Conservation (phyloP, 352 stramenopile species). For the Paralagenidium karlingii region DNA sequence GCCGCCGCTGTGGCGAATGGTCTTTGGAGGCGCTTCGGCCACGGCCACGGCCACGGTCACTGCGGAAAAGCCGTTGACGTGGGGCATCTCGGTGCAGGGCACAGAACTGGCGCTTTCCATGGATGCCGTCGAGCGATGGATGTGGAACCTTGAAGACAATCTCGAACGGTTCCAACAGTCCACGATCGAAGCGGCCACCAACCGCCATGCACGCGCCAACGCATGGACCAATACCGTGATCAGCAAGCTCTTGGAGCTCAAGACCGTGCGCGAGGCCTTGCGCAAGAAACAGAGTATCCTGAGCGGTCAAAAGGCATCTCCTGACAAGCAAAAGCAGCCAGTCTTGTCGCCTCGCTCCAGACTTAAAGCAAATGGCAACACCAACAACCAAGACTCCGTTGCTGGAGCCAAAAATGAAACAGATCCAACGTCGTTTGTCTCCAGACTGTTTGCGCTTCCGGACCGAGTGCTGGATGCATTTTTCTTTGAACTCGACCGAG, state of each 20-base stretch:
- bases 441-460: conserved; percentile 35
- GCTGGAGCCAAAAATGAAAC: conserved; percentile 1
- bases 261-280: conserved; percentile 11
- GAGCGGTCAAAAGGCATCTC: conserved; percentile 3
- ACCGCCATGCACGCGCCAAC: conserved; percentile 33
- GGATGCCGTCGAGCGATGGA: conserved; percentile 63
- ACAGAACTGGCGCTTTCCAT: conserved; percentile 40
- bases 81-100: conserved; percentile 33
- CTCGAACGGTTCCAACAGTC: conserved; percentile 30
- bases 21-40: conserved; percentile 7
- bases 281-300: background rate
- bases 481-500: conserved; percentile 24
- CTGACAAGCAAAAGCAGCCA: conserved; percentile 13
- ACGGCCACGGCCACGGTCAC: no score
- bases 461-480: conserved; percentile 68
- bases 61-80: conserved; percentile 21
- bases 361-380: conserved; percentile 4
- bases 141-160: conserved; percentile 60
- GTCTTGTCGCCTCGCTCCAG: conserved; percentile 4
- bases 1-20: conserved; percentile 25
- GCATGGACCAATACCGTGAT: conserved; percentile 37
- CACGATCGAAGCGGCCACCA: conserved; percentile 32
- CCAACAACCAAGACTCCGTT: conserved; percentile 3
- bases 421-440: conserved; percentile 9
- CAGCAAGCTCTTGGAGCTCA: conserved; percentile 54